These are phyloP conservation scores for Aspergillus ellipticus DNA, from an alignment of 495 filamentous ascomycete genomes.

Conservation along the genomic window DNA sequence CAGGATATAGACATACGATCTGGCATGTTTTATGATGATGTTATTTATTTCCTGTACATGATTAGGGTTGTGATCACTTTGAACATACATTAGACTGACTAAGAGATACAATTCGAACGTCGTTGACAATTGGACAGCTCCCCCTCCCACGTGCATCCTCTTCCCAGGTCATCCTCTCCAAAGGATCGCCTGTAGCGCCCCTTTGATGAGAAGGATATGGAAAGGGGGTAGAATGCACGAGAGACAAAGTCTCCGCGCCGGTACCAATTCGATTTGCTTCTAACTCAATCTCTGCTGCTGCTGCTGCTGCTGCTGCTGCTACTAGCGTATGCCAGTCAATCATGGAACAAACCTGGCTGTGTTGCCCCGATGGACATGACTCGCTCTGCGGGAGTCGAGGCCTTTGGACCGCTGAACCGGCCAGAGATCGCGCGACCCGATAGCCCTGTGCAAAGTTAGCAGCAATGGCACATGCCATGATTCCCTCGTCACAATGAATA, in stretches of 20 bases:
- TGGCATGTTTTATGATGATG: too few relatives aligned
- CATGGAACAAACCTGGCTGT: conserved; percentile 1
- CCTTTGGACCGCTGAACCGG: background rate
- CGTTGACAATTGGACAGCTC: background rate
- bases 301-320: conserved; percentile 1
- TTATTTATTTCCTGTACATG: too few relatives aligned
- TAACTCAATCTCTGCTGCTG: conserved; percentile 9
- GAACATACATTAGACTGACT: too few relatives aligned
- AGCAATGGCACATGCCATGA: background rate
- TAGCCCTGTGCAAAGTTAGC: background rate
- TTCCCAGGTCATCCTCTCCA: conserved; percentile 35
- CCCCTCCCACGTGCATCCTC: background rate
- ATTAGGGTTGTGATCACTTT: too few relatives aligned
- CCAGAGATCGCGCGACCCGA: background rate
- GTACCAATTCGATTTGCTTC: conserved; percentile 18
- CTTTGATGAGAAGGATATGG: conserved; percentile 40
- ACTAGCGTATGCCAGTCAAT: conserved; percentile 2
- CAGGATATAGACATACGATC: too few relatives aligned
- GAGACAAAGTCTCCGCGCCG: conserved; percentile 8
- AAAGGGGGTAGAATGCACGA: conserved; percentile 13
- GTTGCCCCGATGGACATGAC: background rate
- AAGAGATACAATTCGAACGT: too few relatives aligned
- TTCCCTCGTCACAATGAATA: background rate
- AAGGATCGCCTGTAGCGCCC: conserved; percentile 40
- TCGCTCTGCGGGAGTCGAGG: background rate